These are phyloP conservation scores for Aspergillus egyptiacus DNA, from an alignment of 495 filamentous ascomycete genomes.

Conservation along the genomic window DNA sequence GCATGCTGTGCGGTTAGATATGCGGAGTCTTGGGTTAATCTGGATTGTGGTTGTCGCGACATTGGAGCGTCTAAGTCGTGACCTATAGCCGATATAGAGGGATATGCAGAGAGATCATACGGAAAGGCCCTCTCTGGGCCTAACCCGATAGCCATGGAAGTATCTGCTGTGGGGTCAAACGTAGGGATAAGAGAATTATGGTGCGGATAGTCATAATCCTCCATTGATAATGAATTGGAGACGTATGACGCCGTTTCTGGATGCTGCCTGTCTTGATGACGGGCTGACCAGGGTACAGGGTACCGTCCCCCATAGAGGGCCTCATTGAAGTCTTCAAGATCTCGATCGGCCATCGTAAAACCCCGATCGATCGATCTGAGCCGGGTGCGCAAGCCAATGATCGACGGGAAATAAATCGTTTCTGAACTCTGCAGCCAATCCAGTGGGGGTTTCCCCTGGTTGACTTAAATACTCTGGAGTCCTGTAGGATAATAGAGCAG, in stretches of 20 bases:
- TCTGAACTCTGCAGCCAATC: not conserved
- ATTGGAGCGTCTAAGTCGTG: slow-evolving; percentile 17
- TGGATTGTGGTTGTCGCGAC: slow-evolving; percentile 10
- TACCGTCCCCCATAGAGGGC: slow-evolving; percentile 17
- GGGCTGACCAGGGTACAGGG: slow-evolving; percentile 8
- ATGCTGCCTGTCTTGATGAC: slow-evolving; percentile 10
- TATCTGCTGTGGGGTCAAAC: slow-evolving; percentile 24
- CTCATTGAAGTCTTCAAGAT: slow-evolving; percentile 15
- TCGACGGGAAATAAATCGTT: not conserved
- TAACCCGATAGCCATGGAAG: slow-evolving; percentile 23
- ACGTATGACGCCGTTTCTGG: slow-evolving; percentile 8
- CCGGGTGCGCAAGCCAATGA: slow-evolving; percentile 15
- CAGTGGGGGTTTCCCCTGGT: not conserved
- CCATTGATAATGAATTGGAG: slow-evolving; percentile 12
- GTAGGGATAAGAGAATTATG: slow-evolving; percentile 26
- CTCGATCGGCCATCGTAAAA: slow-evolving; percentile 10
- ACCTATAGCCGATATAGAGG: slow-evolving; percentile 18
- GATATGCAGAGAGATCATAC: slow-evolving; percentile 22
- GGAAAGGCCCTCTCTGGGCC: slow-evolving; percentile 22
- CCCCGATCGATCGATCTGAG: slow-evolving; percentile 17
- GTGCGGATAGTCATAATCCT: slow-evolving; percentile 13
- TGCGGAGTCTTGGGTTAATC: slow-evolving; percentile 2
- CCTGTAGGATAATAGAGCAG: too few species aligned
- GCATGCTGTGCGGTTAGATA: slow-evolving; percentile 11
- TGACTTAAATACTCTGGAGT: slow-evolving; percentile 1